These are phyloP conservation scores for Quercus dentata DNA, from an alignment of 306 rosid species.

Conservation along the genomic window DNA sequence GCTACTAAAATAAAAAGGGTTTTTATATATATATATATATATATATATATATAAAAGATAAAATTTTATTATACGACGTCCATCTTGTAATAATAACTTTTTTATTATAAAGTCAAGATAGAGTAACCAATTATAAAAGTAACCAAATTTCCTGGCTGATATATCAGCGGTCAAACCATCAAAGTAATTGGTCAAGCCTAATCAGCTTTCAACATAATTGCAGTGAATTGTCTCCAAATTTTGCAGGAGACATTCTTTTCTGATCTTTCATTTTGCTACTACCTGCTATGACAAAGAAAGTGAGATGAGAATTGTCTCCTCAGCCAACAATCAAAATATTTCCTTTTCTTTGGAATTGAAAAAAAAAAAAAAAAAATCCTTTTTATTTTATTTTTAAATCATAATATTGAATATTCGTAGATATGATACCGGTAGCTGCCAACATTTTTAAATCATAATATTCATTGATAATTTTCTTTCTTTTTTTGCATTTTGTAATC, in stretches of 20 bases:
- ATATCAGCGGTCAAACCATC: background rate
- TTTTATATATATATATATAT: no score
- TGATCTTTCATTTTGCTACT: background rate
- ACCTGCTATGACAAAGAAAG: background rate
- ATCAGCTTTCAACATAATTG: background rate
- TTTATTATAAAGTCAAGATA: no score
- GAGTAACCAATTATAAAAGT: no score
- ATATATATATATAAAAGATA: no score
- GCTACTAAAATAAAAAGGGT: no score
- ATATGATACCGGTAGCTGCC: no score
- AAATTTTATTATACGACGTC: no score
- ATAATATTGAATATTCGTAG: no score
- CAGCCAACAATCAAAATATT: background rate
- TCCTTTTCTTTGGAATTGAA: background rate
- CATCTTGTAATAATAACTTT: rapidly evolving
- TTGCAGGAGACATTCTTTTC: no score
- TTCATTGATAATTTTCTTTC: no score
- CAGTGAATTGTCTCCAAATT: background rate
- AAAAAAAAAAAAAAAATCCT: background rate
- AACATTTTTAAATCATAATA: background rate
- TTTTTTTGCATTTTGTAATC: no score
- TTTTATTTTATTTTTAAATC: background rate
- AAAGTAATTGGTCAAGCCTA: background rate
- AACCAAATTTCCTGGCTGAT: no score
- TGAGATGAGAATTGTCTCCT: background rate